A percentile compares a stretch with the other conserved stretches of the same genome.
Evolutionary conservation across 768 basidiomycete genomes (phyloP).

Genomic region (Serendipita sp.): DNA sequence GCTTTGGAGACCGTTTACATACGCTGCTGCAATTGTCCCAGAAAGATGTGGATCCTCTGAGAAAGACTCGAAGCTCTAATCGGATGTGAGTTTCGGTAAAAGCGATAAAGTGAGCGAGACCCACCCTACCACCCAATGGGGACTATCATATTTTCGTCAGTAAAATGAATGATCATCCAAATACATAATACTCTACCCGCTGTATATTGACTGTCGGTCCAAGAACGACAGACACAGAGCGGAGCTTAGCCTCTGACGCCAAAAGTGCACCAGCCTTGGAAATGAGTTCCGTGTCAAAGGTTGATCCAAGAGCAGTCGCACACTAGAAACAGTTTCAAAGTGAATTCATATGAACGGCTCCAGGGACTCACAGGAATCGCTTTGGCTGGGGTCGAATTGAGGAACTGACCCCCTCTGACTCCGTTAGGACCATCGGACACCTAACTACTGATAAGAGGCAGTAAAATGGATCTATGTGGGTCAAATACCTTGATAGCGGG

Average conservation of each 20-base stretch:
- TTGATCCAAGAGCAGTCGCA: conserved; percentile 58
- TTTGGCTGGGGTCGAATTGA: conserved; percentile 68
- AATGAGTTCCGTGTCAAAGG: conserved; percentile 52
- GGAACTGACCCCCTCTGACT: conserved; percentile 54
- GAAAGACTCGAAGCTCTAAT: conserved; percentile 44
- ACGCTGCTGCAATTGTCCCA: conserved; percentile 47
- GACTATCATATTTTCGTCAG: not conserved
- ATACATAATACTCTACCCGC: conserved; percentile 18
- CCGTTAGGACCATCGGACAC: conserved; percentile 74
- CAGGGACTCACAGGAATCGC: conserved; percentile 40
- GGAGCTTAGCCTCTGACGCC: conserved; percentile 53
- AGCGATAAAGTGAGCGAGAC: not conserved
- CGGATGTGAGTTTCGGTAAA: not conserved
- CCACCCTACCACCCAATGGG: conserved; percentile 7
- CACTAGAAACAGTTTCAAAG: conserved; percentile 21
- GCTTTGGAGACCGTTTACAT: conserved; percentile 50
- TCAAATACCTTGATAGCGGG: conserved; percentile 47
- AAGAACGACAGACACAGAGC: conserved; percentile 51
- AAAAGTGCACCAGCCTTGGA: conserved; percentile 46
- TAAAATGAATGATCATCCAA: not conserved
- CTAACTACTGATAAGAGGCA: conserved; percentile 16
- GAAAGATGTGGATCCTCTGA: conserved; percentile 55
- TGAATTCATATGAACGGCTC: not conserved
- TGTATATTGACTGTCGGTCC: conserved; percentile 79
- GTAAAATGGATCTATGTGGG: not conserved